Evolutionary conservation across 2,329 filamentous ascomycete genomes (phyloP), one percentile per base, ranked within the genome.

Genomic region (Trichoderma atrobrunneum): DNA sequence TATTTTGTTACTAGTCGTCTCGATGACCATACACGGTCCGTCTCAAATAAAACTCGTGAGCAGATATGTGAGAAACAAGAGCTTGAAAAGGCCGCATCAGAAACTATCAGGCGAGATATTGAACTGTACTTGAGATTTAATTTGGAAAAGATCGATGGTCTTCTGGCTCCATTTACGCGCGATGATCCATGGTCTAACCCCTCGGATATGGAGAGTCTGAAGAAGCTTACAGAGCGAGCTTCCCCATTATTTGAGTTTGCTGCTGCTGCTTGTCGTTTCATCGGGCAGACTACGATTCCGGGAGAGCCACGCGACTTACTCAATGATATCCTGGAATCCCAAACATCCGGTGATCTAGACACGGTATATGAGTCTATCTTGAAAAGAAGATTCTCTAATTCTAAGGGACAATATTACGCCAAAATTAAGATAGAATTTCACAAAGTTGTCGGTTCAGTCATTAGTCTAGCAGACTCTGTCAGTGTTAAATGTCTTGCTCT

Each of bases 1-100:
- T 70, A 80, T 12, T 82, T 84, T 51, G 30, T 85, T 5, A 84
- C 82, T 34, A 34, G 32, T 32, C 30, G 30, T 8, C 30, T 32
- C 12, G 34, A 39, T 3, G 1, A 39, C 34, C 34, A 39, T 16
- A 77, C 82, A 59, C 76, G 77, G 4, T 73, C 79, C 21, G 79
- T 77, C 1, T 84, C 84, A 68, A 61, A 72, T 1, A 11, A 76
- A 10, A 51, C 70, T 6, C 60, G 32, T 1, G 48, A 69, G 7
- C 3, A 72, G 0, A 67, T n/a, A 1, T 26, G 24, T 2, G 12
- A 43, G 14, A 18, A 56, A 2, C 26, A 0, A 1, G 12, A 21
- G 1, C 70, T 64, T 24, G 59, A 69, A 43, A 43, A 63, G 2
- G 26, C 36, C 1, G 24, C 65, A 1, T 32, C 34, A 7, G 30